Evolutionary conservation across 371 early-diverging fungal genomes (phyloP), one percentile per base, ranked within the genome.

Genomic region (Entomophthora muscae): DNA sequence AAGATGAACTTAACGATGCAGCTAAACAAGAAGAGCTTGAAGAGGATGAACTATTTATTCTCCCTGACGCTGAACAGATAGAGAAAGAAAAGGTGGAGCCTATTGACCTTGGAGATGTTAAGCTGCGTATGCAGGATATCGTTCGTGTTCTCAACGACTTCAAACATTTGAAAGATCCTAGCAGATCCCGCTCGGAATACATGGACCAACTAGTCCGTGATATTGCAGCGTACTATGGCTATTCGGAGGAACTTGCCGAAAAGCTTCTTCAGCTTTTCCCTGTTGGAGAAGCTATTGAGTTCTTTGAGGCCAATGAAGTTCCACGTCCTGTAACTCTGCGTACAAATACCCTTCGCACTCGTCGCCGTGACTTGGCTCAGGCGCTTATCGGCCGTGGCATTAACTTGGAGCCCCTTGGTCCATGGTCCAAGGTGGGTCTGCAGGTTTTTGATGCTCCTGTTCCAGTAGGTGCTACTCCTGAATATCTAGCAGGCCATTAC

Each of bases 401-500:
- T 42, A 96, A 98, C 68, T 69, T 98, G n/a, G 99, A 98, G 65
- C 91, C 91, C 5, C 83, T 99, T 57, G 98, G 95, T 67, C 93
- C 95, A 68, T 91, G 91, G 90, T 82, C 81, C 70, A 88, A 89
- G 68, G 93, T 93, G 7, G 93, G 96, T 52, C 76, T 91, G 63
- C 87, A 90, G 66, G 83, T 95, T 10, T 95, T 91, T 66, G 93
- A 93, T 69, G 84, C 89, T 23, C 83, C 88, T 5, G 92, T 93
- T 10, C 94, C 94, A 28, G 82, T 93, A 61, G 88, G 83, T 73
- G 99, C 99, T 1, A 99, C 99, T 0, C 99, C 99, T 64, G 99
- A 99, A 75, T 99, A 99, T 70, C 83, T 99, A 64, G 93, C 96
- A n/a, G 99, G 99, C n/a, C 90, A 95, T 67, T 99, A 99, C 70